Evolutionary conservation across 2,329 filamentous ascomycete species (phyloP), one percentile per base, ranked within the genome.

Genomic region (Sclerotinia minor): DNA sequence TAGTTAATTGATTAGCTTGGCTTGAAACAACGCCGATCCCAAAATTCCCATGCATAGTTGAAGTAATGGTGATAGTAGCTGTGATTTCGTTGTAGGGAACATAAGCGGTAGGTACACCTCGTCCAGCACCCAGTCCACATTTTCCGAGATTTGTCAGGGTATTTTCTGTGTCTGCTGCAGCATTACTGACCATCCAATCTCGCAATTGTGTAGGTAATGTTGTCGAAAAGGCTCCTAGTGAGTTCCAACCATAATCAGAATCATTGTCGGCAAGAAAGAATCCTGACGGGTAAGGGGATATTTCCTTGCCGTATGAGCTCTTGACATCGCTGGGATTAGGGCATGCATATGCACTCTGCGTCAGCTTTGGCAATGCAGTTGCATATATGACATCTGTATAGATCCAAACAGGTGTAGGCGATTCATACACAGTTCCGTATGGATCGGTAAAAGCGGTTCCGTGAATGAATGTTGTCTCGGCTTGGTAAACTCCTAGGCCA

Each of bases 381-480:
- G 29, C 52, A 38, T 68, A 65, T 21, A 66, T 35, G 2, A 69
- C 55, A 19, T 65, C 49, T 47, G 59, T 44, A 41, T 67, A 71
- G 7, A 64, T 26, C 64, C 69, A 70, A 3, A 71, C 65, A 24
- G 69, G 69, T 19, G 70, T 71, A 2, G 70, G 70, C 3, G 70
- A 71, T 21, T 58, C 41, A 44, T 69, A 65, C 13, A 70, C 61
- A 21, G 54, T 38, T 26, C 69, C 70, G 65, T 71, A 71, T 4
- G 69, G 69, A 63, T 71, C 70, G 8, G 69, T 71, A n/a, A 68
- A 69, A n/a, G 60, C 67, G 7, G 69, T 71, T 29, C 69, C 70
- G n/a, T 32, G 49, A 19, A 69, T 55, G 17, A 71, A 47, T 7
- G 58, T 66, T 32, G 64, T 70, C 32, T 60, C 38, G 21, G 60